These are phyloP conservation scores for Parsonsia alboflavescens DNA, from an alignment of 257 asterid species.

Conservation along the genomic window DNA sequence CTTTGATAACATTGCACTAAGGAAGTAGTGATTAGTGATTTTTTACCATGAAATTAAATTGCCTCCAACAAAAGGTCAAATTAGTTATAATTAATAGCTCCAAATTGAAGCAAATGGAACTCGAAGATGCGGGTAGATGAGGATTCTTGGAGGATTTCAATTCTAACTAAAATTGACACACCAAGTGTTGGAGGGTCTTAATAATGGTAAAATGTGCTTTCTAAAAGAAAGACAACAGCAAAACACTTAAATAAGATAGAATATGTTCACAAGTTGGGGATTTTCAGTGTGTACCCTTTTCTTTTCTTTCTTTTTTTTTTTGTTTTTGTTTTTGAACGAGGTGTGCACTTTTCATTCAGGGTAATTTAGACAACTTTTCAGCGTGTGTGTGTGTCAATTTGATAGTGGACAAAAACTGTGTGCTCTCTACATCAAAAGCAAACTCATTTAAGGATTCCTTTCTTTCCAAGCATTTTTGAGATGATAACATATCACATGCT, in stretches of 20 bases:
- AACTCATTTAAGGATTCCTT: neutral
- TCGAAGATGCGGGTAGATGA: constrained; percentile 24
- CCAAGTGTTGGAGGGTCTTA: neutral
- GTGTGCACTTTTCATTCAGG: neutral
- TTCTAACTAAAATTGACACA: constrained; percentile 14
- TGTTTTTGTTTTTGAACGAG: too few relatives aligned
- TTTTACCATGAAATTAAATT: constrained; percentile 1
- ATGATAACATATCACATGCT: constrained; percentile 9
- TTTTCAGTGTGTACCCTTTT: too few relatives aligned
- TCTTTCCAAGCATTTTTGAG: neutral
- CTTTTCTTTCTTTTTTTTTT: too few relatives aligned
- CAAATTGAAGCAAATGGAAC: constrained; percentile 17
- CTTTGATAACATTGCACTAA: neutral
- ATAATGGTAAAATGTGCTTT: neutral
- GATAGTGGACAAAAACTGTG: constrained; percentile 4
- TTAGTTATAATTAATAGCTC: neutral
- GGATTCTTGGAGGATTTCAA: constrained; percentile 23
- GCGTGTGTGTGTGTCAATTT: neutral
- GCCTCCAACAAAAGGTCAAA: constrained; percentile 13
- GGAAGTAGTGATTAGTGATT: neutral
- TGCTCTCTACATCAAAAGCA: neutral
- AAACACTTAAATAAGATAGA: neutral
- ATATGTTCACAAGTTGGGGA: neutral
- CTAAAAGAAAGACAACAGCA: neutral
- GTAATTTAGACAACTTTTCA: neutral